phyloP scores from a whole-genome alignment of 2,329 filamentous ascomycete genomes.

The Lachnellula suecica region DNA sequence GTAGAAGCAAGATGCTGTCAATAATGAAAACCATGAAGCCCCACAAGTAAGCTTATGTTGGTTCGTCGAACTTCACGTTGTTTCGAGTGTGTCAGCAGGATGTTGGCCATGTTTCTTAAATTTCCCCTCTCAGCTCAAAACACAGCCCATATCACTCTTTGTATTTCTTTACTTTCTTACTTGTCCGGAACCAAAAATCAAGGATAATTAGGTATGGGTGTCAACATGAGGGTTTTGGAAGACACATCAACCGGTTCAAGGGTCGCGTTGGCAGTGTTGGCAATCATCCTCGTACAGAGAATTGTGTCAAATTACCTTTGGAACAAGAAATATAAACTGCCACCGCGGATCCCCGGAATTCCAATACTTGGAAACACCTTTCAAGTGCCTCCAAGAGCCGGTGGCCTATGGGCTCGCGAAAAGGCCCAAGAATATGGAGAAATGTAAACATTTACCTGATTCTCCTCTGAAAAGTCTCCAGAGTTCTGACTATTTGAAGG shows the following conservation, averaged over 20 bases:
- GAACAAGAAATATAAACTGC: constrained; percentile 21
- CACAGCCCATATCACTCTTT: too few relatives aligned
- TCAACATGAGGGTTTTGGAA: not conserved
- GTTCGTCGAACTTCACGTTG: too few relatives aligned
- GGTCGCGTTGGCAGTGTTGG: constrained; percentile 2
- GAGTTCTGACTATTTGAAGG: constrained; percentile 9
- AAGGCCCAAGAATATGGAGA: constrained; percentile 23
- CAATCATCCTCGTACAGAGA: constrained; percentile 14
- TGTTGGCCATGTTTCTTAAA: too few relatives aligned
- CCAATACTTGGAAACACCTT: constrained; percentile 25
- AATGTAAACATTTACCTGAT: constrained; percentile 22
- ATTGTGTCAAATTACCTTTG: constrained; percentile 13
- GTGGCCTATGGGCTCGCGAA: constrained; percentile 18
- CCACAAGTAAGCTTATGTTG: too few relatives aligned
- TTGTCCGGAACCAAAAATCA: too few relatives aligned
- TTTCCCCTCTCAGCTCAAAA: too few relatives aligned
- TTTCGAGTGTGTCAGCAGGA: too few relatives aligned
- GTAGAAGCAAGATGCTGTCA: too few relatives aligned
- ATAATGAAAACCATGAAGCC: too few relatives aligned
- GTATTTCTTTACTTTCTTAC: too few relatives aligned
- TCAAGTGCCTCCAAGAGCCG: constrained; percentile 17
- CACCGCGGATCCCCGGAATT: constrained; percentile 18
- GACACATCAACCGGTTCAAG: constrained; percentile 2
- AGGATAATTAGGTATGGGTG: too few relatives aligned
- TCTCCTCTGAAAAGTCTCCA: too few relatives aligned